Base-by-base conservation (phyloP, 164 flowering plant genomes). In the Liriodendron chinense region DNA sequence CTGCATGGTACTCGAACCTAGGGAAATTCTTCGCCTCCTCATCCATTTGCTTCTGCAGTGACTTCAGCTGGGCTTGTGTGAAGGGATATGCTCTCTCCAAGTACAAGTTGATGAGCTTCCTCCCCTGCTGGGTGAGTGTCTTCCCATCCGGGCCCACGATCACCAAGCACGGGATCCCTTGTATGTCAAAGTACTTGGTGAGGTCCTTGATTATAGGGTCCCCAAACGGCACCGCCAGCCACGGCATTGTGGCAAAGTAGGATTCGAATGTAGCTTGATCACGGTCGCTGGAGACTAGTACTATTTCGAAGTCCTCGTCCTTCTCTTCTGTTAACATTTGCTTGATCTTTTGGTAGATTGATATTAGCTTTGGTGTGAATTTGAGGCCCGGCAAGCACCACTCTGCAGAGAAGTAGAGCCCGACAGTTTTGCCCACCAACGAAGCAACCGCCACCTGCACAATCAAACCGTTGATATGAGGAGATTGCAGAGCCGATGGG, bases 101-200 rank as follows among this genome's bases (percentile, higher is more conserved):
- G 80, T 93, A 84, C 81, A 93, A 76, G 77, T 92, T 93, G 56
- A 93, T 82, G 1, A 93, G 82, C 74, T 77, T 86, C 75, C 96
- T 87, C 9, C 98, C 98, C 1, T 86, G 82, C 64, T 59, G 82
- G 20, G 92, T 91, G 3, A 93, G 77, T 0, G 94, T 93, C 82
- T 91, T 93, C 18, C 96, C 96, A 68, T 89, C 90, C 0, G 96
- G 93, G 13, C 96, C 98, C 14, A 93, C 50, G 18, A 93, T 88
- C 1, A 90, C 83, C 62, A 93, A 74, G 67, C 88, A 82, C 0
- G 98, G 98, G 16, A 93, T 91, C 1, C 82, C 85, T 70, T 77
- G 80, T 10, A 93, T 86, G 61, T 91, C 87, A 18, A 91, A 93
- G 77, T 91, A 83, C 78, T 76, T 89, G 43, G 83, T 70, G 6